Conservation (phyloP, 768 basidiomycete genomes). For the Kwoniella shandongensis region DNA sequence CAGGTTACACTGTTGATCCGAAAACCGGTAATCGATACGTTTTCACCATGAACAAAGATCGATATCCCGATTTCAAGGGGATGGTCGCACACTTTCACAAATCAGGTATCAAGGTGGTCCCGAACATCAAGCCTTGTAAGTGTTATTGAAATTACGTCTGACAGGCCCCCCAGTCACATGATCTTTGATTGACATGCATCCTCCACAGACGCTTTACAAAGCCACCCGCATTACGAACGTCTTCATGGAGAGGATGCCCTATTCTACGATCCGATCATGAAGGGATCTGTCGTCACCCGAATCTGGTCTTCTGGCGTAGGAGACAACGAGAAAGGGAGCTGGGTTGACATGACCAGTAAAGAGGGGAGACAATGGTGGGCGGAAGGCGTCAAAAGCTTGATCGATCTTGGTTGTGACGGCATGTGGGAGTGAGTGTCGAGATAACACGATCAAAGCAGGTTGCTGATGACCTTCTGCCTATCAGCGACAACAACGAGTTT, state of each 20-base stretch:
- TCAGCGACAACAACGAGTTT: slow-evolving; percentile 53
- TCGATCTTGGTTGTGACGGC: slow-evolving; percentile 48
- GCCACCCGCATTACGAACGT: slow-evolving; percentile 42
- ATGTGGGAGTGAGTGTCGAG: slow-evolving; percentile 50
- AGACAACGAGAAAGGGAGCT: slow-evolving; percentile 43
- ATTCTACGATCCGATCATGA: slow-evolving; percentile 43
- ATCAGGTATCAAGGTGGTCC: slow-evolving; percentile 49
- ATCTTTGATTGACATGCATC: neutral
- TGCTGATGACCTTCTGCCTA: neutral
- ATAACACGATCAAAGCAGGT: neutral
- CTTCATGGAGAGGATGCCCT: slow-evolving; percentile 39
- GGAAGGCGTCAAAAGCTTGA: slow-evolving; percentile 42
- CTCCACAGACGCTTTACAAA: slow-evolving; percentile 32
- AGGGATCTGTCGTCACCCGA: slow-evolving; percentile 33
- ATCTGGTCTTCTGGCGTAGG: slow-evolving; percentile 48
- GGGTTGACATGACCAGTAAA: slow-evolving; percentile 49
- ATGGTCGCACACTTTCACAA: slow-evolving; percentile 46
- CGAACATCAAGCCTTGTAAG: slow-evolving; percentile 52
- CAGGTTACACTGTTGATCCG: slow-evolving; percentile 47
- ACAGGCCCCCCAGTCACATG: neutral
- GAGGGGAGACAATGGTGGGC: slow-evolving; percentile 51
- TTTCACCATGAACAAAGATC: slow-evolving; percentile 45
- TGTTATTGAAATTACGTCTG: neutral
- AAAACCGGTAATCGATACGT: slow-evolving; percentile 40
- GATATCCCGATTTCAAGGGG: slow-evolving; percentile 52